phyloP scores from a whole-genome alignment of 768 basidiomycete species.

The Auriscalpium vulgare region DNA sequence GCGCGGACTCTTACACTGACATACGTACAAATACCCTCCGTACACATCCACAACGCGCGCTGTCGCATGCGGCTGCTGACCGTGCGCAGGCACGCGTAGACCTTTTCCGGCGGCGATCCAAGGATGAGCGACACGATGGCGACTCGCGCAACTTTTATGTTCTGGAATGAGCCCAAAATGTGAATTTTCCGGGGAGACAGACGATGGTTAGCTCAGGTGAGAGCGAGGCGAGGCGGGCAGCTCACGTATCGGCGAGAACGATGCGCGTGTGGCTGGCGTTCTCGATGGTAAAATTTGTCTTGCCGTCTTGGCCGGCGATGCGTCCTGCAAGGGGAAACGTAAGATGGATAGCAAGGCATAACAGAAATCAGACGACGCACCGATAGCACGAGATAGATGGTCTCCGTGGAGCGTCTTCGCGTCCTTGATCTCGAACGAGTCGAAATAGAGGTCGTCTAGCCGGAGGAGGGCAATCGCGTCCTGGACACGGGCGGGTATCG shows the following conservation, averaged over 20 bases:
- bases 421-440: slow-evolving; percentile 98
- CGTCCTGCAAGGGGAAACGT: slow-evolving; percentile 48
- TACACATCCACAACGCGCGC: slow-evolving; percentile 53
- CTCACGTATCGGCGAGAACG: slow-evolving; percentile 93
- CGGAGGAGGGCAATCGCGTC: slow-evolving; percentile 94
- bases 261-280: slow-evolving; percentile 97
- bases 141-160: slow-evolving; percentile 95
- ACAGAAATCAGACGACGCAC: slow-evolving; percentile 30
- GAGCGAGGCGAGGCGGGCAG: slow-evolving; percentile 16
- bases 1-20: not conserved
- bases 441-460: slow-evolving; percentile 94
- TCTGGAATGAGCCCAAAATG: slow-evolving; percentile 97
- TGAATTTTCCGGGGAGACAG: slow-evolving; percentile 80
- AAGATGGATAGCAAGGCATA: not conserved
- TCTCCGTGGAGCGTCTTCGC: slow-evolving; percentile 98
- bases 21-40: not conserved
- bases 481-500: slow-evolving; percentile 29
- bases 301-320: slow-evolving; percentile 97
- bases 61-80: slow-evolving; percentile 92
- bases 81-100: slow-evolving; percentile 84
- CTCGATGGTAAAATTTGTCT: slow-evolving; percentile 98
- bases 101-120: slow-evolving; percentile 92
- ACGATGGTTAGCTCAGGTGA: not conserved
- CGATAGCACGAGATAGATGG: slow-evolving; percentile 96
- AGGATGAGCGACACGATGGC: slow-evolving; percentile 93